Evolutionary conservation across 2,329 filamentous ascomycete genomes (phyloP), one percentile per base, ranked within the genome.

Genomic region (Diplodia seriata): DNA sequence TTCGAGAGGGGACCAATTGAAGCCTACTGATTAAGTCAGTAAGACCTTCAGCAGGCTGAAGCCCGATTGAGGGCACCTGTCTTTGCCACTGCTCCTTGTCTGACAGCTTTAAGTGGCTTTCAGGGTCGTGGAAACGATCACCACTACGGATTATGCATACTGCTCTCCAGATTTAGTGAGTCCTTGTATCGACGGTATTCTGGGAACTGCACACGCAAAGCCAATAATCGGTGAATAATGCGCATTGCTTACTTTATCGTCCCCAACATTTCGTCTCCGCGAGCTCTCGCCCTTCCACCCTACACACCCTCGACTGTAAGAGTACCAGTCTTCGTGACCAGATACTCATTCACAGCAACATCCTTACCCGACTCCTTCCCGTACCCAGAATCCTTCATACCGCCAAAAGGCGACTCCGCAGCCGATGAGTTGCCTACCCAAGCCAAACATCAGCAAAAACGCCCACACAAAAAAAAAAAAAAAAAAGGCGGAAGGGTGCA

Each of bases 331-430:
- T 90, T 90, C 14, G 85, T 87, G 54, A 89, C 85, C 72, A 87
- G 69, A 72, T 88, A 89, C 74, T 89, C 87, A 54, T 84, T 81
- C 23, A 89, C 83, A 3, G 87, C 88, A 59, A 90, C 87, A 70
- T 89, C 87, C 76, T 89, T 90, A 18, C 88, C 88, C 38, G 83
- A 86, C 74, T 90, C 88, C 76, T 90, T 90, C 26, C 88, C 88
- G 74, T 90, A 90, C 0, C 88, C 88, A 6, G 85, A 87, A 73
- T 90, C 86, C 79, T 90, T 90, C 73, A 90, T 89, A 2, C 88
- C 88, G 20, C 88, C 88, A 73, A 90, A 90, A 2, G 88, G 88
- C 26, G 85, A 85, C 74, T 90, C 88, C 0, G 88, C 88, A 1
- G 88, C 87, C 1, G 87, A 89, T n/a, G 84, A 81, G 72, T 89